Base-by-base conservation (phyloP, 257 asterid genomes). In the Ajuga chamaepitys region DNA sequence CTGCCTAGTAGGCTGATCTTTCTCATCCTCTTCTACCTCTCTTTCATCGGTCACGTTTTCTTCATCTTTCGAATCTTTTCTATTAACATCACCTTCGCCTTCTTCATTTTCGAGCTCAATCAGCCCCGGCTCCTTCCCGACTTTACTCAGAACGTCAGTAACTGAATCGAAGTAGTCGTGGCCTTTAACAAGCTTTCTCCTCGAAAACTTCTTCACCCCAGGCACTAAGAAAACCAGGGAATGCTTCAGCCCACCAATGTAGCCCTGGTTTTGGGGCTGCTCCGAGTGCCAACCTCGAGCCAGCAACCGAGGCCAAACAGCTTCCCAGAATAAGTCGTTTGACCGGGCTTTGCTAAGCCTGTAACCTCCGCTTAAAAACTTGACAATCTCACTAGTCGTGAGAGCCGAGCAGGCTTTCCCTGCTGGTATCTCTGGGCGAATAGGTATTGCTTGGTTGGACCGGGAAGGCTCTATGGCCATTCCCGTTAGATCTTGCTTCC, bases 291-390 rank as follows among this genome's bases (percentile, higher is more conserved):
- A 89, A 16, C 98, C 98, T 68, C 89, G 66, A 16, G 92, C 98
- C 56, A 91, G 70, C 58, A 91, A 77, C 59, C 95, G 96, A 0
- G 96, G 98, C 98, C 98, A 91, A 20, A 91, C 90, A 1, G 98
- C 92, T 79, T 86, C 96, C 95, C 95, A 91, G 57, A 91, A 91
- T 24, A 91, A 64, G 63, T 91, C 96, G 10, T 76, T 83, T 13
- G 96, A 82, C 34, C 89, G 85, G 20, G 90, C 82, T 73, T 91
- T 91, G 80, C 96, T 86, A 74, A 88, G 62, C 22, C 98, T 76
- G 66, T 80, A 86, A 70, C 80, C 90, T 59, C 96, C 96, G 14
- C 88, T 85, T 26, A 91, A 66, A 66, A 83, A 80, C 57, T 79
- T 78, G 8, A 83, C 59, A 42, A 91, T 87, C 72, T 88, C 96